Percentiles rank a stretch among this genome's conserved stretches.
Conservation (phyloP, 2,329 filamentous ascomycete species). For the Didymosphaeria variabile region DNA sequence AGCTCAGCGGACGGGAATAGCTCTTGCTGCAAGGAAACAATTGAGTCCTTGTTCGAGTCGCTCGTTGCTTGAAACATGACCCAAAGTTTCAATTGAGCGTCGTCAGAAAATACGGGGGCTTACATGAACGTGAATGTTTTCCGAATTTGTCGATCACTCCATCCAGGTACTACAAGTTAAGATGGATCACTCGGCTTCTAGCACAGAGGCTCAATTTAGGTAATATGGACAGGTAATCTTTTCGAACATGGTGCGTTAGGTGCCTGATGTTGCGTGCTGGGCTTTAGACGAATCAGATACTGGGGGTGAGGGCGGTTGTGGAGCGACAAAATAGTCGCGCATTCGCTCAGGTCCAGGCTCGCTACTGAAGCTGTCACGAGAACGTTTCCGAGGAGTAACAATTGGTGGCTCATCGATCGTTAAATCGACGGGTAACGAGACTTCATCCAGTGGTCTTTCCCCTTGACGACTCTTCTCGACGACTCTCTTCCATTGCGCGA, state of each 20-base stretch:
- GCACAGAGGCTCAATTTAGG: background rate
- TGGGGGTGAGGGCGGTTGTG: constrained; percentile 38
- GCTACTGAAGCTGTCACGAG: constrained; percentile 24
- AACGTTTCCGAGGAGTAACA: constrained; percentile 28
- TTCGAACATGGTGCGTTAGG: background rate
- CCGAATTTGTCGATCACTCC: background rate
- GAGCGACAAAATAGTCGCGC: constrained; percentile 25
- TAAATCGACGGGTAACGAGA: constrained; percentile 1
- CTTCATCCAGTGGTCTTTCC: constrained; percentile 19
- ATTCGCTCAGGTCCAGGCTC: constrained; percentile 30
- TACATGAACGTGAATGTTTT: too few species aligned
- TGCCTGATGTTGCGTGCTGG: background rate
- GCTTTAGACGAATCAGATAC: constrained; percentile 30
- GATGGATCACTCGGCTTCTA: background rate
- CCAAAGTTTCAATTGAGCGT: background rate
- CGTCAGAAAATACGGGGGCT: background rate
- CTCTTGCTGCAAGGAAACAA: background rate
- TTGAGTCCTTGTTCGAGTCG: background rate
- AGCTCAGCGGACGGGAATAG: background rate
- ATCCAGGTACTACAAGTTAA: background rate
- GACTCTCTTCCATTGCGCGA: constrained; percentile 42
- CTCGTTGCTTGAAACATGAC: background rate
- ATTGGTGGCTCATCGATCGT: background rate
- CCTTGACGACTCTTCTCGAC: constrained; percentile 29
- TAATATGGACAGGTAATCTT: background rate